Evolutionary conservation across 2,329 filamentous ascomycete genomes (phyloP).

Genomic region (Penicillium sp.): DNA sequence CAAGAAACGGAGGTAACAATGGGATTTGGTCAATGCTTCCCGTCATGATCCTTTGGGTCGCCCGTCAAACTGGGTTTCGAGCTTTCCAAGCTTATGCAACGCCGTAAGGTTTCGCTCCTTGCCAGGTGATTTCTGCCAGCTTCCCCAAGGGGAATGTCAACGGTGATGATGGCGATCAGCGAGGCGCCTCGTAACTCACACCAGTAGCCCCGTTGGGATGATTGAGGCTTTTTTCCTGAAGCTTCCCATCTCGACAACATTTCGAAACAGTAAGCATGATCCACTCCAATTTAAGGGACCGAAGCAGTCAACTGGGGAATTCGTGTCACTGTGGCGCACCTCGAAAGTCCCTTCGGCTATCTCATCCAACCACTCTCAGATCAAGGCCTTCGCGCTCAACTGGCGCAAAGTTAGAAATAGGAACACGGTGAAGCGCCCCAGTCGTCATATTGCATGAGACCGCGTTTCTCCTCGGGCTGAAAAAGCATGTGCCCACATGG

Average conservation of each 20-base stretch:
- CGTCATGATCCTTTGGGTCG: not conserved
- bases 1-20: not conserved
- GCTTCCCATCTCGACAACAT: not conserved
- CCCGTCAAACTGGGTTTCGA: not conserved
- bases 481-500: not conserved
- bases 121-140: not conserved
- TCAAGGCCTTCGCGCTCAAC: not conserved
- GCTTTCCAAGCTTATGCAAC: not conserved
- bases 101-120: not conserved
- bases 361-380: not conserved
- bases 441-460: constrained; percentile 5
- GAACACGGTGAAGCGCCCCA: not conserved
- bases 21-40: constrained; percentile 5
- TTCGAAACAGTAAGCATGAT: not conserved
- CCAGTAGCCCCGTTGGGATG: not conserved
- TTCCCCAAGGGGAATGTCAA: not conserved
- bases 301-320: not conserved
- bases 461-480: not conserved
- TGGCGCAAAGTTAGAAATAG: not conserved
- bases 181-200: not conserved
- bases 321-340: not conserved
- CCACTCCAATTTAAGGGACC: not conserved
- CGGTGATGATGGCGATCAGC: not conserved
- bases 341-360: not conserved
- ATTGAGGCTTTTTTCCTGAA: not conserved